Evolutionary conservation across 352 stramenopile species (phyloP), one percentile per base, ranked within the genome.

Genomic region (Phytophthora foliorum): DNA sequence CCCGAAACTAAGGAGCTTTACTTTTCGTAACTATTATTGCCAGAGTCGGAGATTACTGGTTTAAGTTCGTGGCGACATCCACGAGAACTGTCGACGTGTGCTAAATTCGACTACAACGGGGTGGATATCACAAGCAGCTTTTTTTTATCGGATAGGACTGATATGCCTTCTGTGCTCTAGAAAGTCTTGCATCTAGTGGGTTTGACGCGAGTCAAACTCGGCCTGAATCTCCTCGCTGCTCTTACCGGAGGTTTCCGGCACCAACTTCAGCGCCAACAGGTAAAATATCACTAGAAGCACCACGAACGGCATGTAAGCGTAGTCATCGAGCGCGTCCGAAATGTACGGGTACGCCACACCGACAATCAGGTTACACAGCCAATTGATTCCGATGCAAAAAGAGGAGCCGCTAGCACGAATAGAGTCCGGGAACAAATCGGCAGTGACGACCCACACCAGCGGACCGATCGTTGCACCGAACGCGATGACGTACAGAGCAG

Each of bases 361-460:
- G 10, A 85, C 68, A 45, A 76, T 34, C 17, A 85, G 21, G 49
- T 70, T 70, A 46, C 54, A 65, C 54, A 70, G 48, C 52, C 62
- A 69, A 21, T 69, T 63, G 51, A 49, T 79, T 19, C 53, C 64
- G 14, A 82, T 78, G 45, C 74, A 78, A 52, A 86, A 36, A 3
- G 75, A 77, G 10, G 51, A 74, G 22, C 57, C 76, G 4, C 50
- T 76, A 2, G 80, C 69, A 62, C 82, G 82, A 14, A 81, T 58
- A 17, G 63, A 69, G 24, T 80, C 69, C 7, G 82, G 80, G 74
- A 89, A 90, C 38, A 90, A 54, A 24, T 83, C 76, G n/a, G 80
- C 69, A 14, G 65, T 74, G 41, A 88, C 60, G 10, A 81, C 74
- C 60, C 72, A 90, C 8, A 83, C 62, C 22, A 90, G 75, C 39